These are phyloP conservation scores for Hylodesmum podocarpum DNA, from an alignment of 306 rosid species.

Conservation along the genomic window DNA sequence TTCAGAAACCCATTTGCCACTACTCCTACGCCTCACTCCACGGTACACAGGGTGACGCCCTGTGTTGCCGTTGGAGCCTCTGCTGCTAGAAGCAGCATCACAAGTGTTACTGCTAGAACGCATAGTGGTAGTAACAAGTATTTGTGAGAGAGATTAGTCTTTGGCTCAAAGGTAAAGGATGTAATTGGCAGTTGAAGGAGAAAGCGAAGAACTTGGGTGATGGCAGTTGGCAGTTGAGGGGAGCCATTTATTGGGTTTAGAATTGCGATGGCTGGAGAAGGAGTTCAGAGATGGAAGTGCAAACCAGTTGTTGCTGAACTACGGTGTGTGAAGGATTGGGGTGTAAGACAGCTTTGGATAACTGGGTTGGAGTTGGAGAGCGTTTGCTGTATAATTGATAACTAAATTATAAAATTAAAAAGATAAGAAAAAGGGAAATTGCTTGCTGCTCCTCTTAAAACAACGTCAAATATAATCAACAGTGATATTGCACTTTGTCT, in stretches of 20 bases:
- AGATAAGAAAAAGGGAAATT: background rate
- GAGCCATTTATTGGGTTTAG: slow-evolving; percentile 34
- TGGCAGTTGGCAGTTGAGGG: slow-evolving; percentile 43
- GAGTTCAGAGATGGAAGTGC: slow-evolving; percentile 38
- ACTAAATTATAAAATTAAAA: background rate
- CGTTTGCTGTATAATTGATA: slow-evolving; percentile 22
- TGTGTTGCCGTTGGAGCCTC: background rate
- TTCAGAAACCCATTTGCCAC: slow-evolving; percentile 59
- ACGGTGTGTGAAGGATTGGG: slow-evolving; percentile 38
- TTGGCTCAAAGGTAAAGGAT: background rate
- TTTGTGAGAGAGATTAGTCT: background rate
- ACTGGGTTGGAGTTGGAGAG: slow-evolving; percentile 47
- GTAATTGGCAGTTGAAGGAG: background rate
- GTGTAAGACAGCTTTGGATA: slow-evolving; percentile 46
- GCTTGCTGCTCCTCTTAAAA: background rate
- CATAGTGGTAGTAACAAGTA: slow-evolving; percentile 14
- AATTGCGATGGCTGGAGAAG: slow-evolving; percentile 3
- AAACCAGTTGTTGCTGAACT: slow-evolving; percentile 44
- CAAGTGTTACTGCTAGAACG: background rate
- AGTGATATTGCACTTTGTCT: slow-evolving; percentile 35
- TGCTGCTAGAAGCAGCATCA: slow-evolving; percentile 19
- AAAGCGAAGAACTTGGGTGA: background rate
- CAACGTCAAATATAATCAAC: slow-evolving; percentile 6
- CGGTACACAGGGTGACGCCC: slow-evolving; percentile 47
- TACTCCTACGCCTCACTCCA: slow-evolving; percentile 49